Conservation (phyloP, 257 asterid species). For the Ballota nigra region DNA sequence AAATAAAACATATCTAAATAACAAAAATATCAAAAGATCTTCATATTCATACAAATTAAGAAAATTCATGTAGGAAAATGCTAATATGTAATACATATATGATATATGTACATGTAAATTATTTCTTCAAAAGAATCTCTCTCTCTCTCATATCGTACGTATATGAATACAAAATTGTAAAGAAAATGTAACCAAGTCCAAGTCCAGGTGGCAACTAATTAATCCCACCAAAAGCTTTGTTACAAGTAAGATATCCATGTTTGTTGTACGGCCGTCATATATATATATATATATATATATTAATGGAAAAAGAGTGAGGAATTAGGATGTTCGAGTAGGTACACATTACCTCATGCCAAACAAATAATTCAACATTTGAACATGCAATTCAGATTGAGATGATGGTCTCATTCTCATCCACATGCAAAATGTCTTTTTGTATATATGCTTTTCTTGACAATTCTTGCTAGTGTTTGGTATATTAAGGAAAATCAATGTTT, state of each 20-base stretch:
- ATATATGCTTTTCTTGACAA: conserved; percentile 5
- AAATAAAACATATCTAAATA: too few species aligned
- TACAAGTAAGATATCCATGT: background rate
- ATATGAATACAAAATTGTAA: background rate
- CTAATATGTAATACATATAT: too few species aligned
- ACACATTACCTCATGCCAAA: conserved; percentile 22
- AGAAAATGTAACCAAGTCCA: background rate
- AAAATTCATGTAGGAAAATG: too few species aligned
- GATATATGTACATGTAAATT: too few species aligned
- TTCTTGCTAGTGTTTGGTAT: background rate
- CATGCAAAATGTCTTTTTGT: conserved; percentile 6
- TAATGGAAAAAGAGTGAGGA: background rate
- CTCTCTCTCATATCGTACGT: too few species aligned
- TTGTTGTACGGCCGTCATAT: conserved; percentile 1
- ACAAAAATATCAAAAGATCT: too few species aligned
- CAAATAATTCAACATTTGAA: conserved; percentile 15
- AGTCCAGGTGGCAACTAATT: conserved; percentile 17
- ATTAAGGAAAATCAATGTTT: background rate
- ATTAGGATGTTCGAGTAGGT: background rate
- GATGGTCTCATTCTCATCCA: conserved; percentile 16
- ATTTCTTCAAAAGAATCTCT: too few species aligned
- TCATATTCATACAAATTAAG: too few species aligned
- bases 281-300: too few species aligned
- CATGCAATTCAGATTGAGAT: background rate
- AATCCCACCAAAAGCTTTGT: conserved; percentile 21